Base-by-base conservation (phyloP, 108 stramenopile species). In the Chaetoceros tenuissimus region DNA sequence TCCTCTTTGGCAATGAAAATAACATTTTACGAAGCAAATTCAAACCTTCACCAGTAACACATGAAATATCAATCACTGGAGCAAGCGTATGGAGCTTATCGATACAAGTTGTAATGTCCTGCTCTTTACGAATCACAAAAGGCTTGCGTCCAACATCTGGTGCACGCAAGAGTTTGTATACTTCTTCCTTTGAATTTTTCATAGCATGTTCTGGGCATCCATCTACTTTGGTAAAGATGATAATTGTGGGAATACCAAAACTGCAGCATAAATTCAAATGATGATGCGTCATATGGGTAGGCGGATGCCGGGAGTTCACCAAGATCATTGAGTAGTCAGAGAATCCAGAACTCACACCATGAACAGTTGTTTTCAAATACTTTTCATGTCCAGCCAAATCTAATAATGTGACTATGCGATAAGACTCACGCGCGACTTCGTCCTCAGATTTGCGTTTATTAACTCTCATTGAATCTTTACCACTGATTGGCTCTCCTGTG, bases 381-480 rank as follows among this genome's bases (percentile, higher is more conserved):
- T 96, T 95, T 64, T 99, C 97, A 67, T 99, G 98, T 2, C 98
- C 98, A 31, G 97, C 97, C 48, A 99, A 67, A 68, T 99, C 98
- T 79, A 97, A 96, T 28, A 99, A 63, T 19, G 94, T 97, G 45
- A 97, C 62, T 54, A 87, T 71, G 10, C 92, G 72, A 34, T 87
- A 87, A 30, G 86, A 85, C 26, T 86, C 84, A 21, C 84, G 61
- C 3, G 81, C 92, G 31, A 94, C 70, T 51, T 89, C 88, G 59
- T 89, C 87, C 47, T 87, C 88, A 8, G 61, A 72, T 62, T 86
- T 86, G 26, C 80, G 69, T 40, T 87, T 85, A 51, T 80, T 82
- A 7, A 80, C 77, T 7, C 86, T 71, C n/a, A 87, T 65, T 31
- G 47, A 46, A 60, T 87, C 84, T 7, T 62, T 57, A 48, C 82